Base-by-base conservation (phyloP, 306 rosid species). In the Citrullus colocynthis region DNA sequence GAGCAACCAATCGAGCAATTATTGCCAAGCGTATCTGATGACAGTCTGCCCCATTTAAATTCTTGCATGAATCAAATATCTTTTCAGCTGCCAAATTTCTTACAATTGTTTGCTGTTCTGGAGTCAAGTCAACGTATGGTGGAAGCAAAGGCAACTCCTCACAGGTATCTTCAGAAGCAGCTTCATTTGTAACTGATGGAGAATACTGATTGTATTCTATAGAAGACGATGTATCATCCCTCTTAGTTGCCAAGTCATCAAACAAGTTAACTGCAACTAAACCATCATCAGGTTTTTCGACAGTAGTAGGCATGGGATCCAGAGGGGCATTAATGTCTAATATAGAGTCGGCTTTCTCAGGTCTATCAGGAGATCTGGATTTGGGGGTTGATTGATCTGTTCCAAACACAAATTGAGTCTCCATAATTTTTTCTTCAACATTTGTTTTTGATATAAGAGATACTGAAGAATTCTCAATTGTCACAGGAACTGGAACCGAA, bases 1-100 rank as follows among this genome's bases (percentile, higher is more conserved):
- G 99, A 78, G 97, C 99, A 80, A 89, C 92, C 86, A 95, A 85
- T 76, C 97, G 91, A 79, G 97, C 91, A 77, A 95, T 95, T 81
- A 95, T 87, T 72, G 91, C 89, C 84, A 91, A 84, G 78, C 96
- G 89, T 82, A 87, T 86, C 88, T 91, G 93, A 78, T 85, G 88
- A 81, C 87, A 92, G 56, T 88, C 91, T 80, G 85, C 82, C 60
- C 89, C 89, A 20, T 78, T 75, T 42, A 88, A 82, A 82, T 88
- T 83, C 85, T 87, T 89, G 84, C 82, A 87, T 49, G 96, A 90
- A 80, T 88, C 88, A 14, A 95, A 81, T 81, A 92, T 91, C 78
- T 88, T 90, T 80, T 88, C 83, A 83, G 93, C 49, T 36, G 99
- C 92, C 88, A 88, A 78, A 76, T 80, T 85, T 79, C 90, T 88